Evolutionary conservation across 352 stramenopile genomes (phyloP).

Genomic region (Phytopythium boreale): DNA sequence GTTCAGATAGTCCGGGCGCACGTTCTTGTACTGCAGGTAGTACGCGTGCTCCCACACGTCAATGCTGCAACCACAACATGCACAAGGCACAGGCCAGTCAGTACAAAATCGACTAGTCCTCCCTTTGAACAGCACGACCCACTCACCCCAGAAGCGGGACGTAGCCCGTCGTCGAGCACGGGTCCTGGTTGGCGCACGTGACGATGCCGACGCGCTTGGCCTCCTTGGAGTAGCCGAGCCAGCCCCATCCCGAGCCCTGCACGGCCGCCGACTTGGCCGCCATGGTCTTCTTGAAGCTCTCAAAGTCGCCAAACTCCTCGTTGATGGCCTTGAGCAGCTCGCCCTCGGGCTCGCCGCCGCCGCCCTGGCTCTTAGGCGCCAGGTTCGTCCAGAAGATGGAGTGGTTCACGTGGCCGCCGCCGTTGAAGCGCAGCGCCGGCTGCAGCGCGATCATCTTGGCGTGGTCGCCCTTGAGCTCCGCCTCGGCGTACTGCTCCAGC

Average conservation of each 20-base stretch:
- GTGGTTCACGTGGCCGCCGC: conserved; percentile 98
- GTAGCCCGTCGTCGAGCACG: conserved; percentile 93
- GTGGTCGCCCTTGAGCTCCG: conserved; percentile 85
- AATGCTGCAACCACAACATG: conserved; percentile 64
- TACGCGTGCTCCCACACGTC: conserved; percentile 98
- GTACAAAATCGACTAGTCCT: background rate
- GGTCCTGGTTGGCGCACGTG: conserved; percentile 95
- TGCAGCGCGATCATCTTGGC: conserved; percentile 90
- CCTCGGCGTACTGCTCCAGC: conserved; percentile 92
- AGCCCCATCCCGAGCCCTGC: conserved; percentile 98
- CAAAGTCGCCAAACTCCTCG: conserved; percentile 90
- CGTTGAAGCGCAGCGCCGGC: conserved; percentile 96
- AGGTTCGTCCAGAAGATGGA: conserved; percentile 99
- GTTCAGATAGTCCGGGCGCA: conserved; percentile 94
- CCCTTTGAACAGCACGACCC: background rate
- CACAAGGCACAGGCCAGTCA: conserved; percentile 3
- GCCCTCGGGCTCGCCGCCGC: conserved; percentile 77
- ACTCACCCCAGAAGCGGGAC: conserved; percentile 91
- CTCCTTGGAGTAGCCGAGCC: conserved; percentile 93
- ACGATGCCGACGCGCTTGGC: conserved; percentile 85
- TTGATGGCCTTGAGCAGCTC: conserved; percentile 90
- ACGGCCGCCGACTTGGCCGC: conserved; percentile 90
- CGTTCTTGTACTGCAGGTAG: conserved; percentile 97
- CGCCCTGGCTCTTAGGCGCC: conserved; percentile 65
- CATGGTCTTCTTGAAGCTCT: conserved; percentile 89